A percentile compares a stretch with the other conserved stretches of the same genome.
These are phyloP conservation scores for Cyberlindnera mississippiensis DNA, from an alignment of 805 yeast species.

Conservation along the genomic window DNA sequence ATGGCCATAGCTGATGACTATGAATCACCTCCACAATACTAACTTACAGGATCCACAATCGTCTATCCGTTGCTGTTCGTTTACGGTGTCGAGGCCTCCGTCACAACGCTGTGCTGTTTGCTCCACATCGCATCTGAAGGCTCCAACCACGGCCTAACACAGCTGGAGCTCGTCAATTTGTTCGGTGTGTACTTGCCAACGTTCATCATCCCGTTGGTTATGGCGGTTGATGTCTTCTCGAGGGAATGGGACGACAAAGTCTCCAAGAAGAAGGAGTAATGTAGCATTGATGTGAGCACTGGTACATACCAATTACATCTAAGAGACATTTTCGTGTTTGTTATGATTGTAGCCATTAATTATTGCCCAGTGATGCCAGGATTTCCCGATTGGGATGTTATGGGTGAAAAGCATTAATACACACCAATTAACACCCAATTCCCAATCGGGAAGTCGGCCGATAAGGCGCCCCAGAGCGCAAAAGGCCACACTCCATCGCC, in stretches of 20 bases:
- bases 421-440: not conserved
- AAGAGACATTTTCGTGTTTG: no score
- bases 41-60: constrained; percentile 17
- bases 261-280: no score
- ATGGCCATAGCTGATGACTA: not conserved
- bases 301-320: no score
- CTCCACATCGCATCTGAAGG: constrained; percentile 39
- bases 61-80: constrained; percentile 44
- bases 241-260: constrained; percentile 19
- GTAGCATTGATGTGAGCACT: no score
- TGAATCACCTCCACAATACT: constrained; percentile 1
- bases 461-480: not conserved
- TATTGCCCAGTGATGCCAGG: no score
- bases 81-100: constrained; percentile 80
- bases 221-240: constrained; percentile 32
- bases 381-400: no score
- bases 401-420: no score
- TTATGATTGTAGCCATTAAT: no score
- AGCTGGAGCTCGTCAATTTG: constrained; percentile 39
- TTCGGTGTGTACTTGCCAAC: constrained; percentile 65
- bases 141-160: constrained; percentile 30
- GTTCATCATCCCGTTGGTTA: constrained; percentile 54
- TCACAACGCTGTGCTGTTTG: constrained; percentile 75
- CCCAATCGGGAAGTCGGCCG: constrained; percentile 7
- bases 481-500: no score